phyloP scores from a whole-genome alignment of 305 asterid species.

The Solanum chacoense region DNA sequence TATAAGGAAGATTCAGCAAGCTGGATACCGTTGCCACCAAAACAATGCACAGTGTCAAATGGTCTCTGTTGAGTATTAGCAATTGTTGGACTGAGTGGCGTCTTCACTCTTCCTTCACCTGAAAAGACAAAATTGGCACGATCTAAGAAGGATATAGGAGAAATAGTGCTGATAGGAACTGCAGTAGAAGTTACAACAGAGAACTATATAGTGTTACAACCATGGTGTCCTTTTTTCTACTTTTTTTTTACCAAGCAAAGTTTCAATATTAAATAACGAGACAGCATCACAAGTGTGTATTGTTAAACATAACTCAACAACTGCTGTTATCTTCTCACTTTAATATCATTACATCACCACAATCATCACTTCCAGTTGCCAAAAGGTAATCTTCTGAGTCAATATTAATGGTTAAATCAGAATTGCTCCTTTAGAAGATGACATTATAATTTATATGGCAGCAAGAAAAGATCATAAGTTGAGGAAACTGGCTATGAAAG shows the following conservation, averaged over 20 bases:
- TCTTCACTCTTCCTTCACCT: slow-evolving; percentile 79
- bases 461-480: background rate
- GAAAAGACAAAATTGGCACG: slow-evolving; percentile 6
- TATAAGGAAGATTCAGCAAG: slow-evolving; percentile 30
- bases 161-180: slow-evolving; percentile 22
- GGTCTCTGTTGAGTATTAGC: slow-evolving; percentile 41
- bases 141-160: slow-evolving; percentile 23
- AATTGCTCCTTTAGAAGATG: background rate
- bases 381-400: background rate
- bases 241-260: background rate
- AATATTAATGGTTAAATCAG: slow-evolving; percentile 17
- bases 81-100: slow-evolving; percentile 78
- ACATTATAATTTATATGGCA: background rate
- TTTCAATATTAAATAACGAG: background rate
- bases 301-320: background rate
- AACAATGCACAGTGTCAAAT: slow-evolving; percentile 33
- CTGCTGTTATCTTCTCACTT: background rate
- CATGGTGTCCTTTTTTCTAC: background rate
- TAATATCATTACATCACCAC: background rate
- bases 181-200: slow-evolving; percentile 21
- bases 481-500: background rate
- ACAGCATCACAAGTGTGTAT: background rate
- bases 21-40: slow-evolving; percentile 27
- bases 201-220: background rate
- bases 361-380: background rate